Percentiles rank a stretch among this genome's conserved stretches.
These are phyloP conservation scores for Jamesozyma hellenica DNA, from an alignment of 805 yeast species.

Conservation along the genomic window DNA sequence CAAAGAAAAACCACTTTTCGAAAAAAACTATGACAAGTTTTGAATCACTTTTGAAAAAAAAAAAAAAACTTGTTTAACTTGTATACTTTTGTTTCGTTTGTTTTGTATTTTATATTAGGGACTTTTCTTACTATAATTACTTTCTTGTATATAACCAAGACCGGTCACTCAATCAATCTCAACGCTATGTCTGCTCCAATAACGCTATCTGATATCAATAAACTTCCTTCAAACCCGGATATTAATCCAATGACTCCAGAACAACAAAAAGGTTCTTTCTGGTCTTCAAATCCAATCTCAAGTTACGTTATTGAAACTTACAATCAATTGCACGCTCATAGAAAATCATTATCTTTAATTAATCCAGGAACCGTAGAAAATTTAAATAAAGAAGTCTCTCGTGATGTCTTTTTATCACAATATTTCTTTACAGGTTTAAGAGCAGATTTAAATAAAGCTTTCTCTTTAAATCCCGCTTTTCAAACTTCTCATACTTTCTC, in stretches of 20 bases:
- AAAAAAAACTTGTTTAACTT: too few relatives aligned
- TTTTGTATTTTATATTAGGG: too few relatives aligned
- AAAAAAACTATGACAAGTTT: too few relatives aligned
- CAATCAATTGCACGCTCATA: slow-evolving; percentile 60
- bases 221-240: slow-evolving; percentile 52
- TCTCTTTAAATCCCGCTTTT: slow-evolving; percentile 85
- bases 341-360: slow-evolving; percentile 68
- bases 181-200: slow-evolving; percentile 1
- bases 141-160: too few relatives aligned
- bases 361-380: slow-evolving; percentile 95
- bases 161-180: too few relatives aligned
- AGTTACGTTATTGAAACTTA: slow-evolving; percentile 70
- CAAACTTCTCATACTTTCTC: slow-evolving; percentile 92
- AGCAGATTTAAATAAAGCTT: slow-evolving; percentile 91
- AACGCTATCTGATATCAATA: slow-evolving; percentile 31
- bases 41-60: too few relatives aligned
- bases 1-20: too few relatives aligned
- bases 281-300: slow-evolving; percentile 78
- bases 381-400: slow-evolving; percentile 83
- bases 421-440: slow-evolving; percentile 90
- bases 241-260: slow-evolving; percentile 45
- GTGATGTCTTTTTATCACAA: slow-evolving; percentile 85
- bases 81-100: too few relatives aligned
- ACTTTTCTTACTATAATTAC: too few relatives aligned
- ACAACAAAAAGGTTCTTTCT: slow-evolving; percentile 41